Percentiles rank a stretch among this genome's conserved stretches.
Conservation (phyloP, 768 basidiomycete species). For the Phlebiopsis gigantea region DNA sequence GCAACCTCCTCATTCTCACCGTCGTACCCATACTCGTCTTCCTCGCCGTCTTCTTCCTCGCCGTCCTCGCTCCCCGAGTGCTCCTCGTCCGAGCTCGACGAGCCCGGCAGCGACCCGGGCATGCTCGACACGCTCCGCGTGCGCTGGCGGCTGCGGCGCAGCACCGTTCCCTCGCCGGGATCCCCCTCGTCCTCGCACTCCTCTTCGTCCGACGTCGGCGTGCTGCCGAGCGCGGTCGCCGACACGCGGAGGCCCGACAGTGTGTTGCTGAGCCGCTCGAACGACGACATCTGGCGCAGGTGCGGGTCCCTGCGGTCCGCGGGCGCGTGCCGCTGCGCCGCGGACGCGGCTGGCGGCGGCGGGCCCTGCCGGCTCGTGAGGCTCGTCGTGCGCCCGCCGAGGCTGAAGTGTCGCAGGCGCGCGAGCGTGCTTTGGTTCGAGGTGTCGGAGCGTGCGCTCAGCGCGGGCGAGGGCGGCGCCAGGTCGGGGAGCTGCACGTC, state of each 20-base stretch:
- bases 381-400: constrained; percentile 43
- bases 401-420: constrained; percentile 71
- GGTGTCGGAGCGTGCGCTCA: constrained; percentile 90
- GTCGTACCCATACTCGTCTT: constrained; percentile 25
- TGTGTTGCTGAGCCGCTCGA: constrained; percentile 63
- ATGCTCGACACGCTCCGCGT: constrained; percentile 75
- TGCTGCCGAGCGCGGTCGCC: constrained; percentile 37
- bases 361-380: constrained; percentile 30
- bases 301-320: constrained; percentile 29
- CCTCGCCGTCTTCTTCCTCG: constrained; percentile 29
- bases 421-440: constrained; percentile 69
- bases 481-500: constrained; percentile 78
- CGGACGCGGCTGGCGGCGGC: constrained; percentile 28
- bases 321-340: neutral
- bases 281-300: constrained; percentile 69
- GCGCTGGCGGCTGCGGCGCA: constrained; percentile 36
- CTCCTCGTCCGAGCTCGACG: constrained; percentile 38
- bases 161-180: constrained; percentile 27
- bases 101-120: constrained; percentile 68
- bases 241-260: constrained; percentile 44
- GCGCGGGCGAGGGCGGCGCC: constrained; percentile 84
- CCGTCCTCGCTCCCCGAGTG: constrained; percentile 52
- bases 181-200: constrained; percentile 32
- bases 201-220: constrained; percentile 44
- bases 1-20: constrained; percentile 54